Percentiles rank a stretch among this genome's conserved stretches.
Conservation (phyloP, 345 rosid species). For the Populus alba region DNA sequence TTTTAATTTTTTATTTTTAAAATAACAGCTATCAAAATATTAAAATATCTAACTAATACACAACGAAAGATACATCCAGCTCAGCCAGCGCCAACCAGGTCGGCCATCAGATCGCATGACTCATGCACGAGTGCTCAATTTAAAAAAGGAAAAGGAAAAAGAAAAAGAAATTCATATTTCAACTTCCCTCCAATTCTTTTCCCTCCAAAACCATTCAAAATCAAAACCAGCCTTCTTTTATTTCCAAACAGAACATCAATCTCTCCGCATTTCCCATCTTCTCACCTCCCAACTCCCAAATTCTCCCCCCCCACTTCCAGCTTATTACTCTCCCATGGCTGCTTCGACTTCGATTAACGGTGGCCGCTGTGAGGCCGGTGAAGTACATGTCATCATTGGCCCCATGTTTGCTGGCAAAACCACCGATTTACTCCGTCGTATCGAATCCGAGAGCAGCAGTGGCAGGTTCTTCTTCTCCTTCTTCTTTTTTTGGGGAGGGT, state of each 20-base stretch:
- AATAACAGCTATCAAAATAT: too few relatives aligned
- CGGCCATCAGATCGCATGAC: too few relatives aligned
- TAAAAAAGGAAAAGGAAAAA: too few relatives aligned
- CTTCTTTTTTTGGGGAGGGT: too few relatives aligned
- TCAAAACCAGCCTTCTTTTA: not conserved
- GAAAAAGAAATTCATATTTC: not conserved
- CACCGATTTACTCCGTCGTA: slow-evolving; percentile 88
- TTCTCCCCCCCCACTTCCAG: not conserved
- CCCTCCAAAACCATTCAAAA: not conserved
- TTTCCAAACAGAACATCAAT: not conserved
- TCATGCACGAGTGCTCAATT: too few relatives aligned
- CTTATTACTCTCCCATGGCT: slow-evolving; percentile 30
- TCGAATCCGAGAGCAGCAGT: slow-evolving; percentile 49
- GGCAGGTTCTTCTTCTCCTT: slow-evolving; percentile 48
- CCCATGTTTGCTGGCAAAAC: slow-evolving; percentile 97
- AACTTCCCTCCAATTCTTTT: not conserved
- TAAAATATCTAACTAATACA: too few relatives aligned
- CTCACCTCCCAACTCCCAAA: not conserved
- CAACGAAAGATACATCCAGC: too few relatives aligned
- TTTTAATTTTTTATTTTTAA: too few relatives aligned
- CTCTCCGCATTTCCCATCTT: not conserved
- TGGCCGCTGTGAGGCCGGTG: slow-evolving; percentile 34
- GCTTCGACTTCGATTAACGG: slow-evolving; percentile 19
- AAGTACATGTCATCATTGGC: slow-evolving; percentile 76
- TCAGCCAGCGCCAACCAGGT: too few relatives aligned